Conservation (phyloP, 495 filamentous ascomycete species). For the Pseudomonodictys pantanalensis region DNA sequence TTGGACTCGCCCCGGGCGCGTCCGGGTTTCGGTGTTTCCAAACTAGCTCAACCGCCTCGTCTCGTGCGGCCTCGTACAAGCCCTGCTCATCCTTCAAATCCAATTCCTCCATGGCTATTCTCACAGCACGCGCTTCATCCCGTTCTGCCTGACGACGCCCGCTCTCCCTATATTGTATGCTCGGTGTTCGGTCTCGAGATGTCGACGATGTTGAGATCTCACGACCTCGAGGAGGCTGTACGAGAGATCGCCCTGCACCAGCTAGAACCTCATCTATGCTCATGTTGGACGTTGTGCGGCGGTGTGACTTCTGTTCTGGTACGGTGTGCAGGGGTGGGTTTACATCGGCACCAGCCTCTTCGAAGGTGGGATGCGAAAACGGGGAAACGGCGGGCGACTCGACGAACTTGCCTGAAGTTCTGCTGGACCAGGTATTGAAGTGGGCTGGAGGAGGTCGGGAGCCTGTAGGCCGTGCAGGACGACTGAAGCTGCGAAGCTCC, state of each 20-base stretch:
- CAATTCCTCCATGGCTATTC: slow-evolving; percentile 78
- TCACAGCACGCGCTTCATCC: slow-evolving; percentile 73
- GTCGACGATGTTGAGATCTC: slow-evolving; percentile 12
- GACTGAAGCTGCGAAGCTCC: slow-evolving; percentile 75
- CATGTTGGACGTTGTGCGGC: slow-evolving; percentile 27
- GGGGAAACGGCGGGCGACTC: slow-evolving; percentile 26
- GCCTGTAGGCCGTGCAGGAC: slow-evolving; percentile 55
- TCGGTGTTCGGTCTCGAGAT: slow-evolving; percentile 15
- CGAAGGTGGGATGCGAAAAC: slow-evolving; percentile 23
- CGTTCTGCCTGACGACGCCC: slow-evolving; percentile 82
- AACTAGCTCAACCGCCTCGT: slow-evolving; percentile 84
- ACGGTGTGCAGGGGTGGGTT: background rate
- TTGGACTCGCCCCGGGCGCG: slow-evolving; percentile 51
- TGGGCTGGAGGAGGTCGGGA: slow-evolving; percentile 45
- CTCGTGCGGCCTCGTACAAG: slow-evolving; percentile 70
- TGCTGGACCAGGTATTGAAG: slow-evolving; percentile 78
- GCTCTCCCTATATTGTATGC: slow-evolving; percentile 70
- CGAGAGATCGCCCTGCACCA: slow-evolving; percentile 19
- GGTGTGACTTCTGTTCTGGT: slow-evolving; percentile 10
- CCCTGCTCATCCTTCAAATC: slow-evolving; percentile 66
- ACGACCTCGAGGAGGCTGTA: slow-evolving; percentile 24
- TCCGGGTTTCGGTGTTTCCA: slow-evolving; percentile 75
- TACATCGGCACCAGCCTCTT: slow-evolving; percentile 20
- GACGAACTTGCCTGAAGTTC: slow-evolving; percentile 30
- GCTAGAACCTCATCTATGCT: slow-evolving; percentile 30